Conservation (phyloP, 208 protist genomes). For the Naegleria lovaniensis region DNA sequence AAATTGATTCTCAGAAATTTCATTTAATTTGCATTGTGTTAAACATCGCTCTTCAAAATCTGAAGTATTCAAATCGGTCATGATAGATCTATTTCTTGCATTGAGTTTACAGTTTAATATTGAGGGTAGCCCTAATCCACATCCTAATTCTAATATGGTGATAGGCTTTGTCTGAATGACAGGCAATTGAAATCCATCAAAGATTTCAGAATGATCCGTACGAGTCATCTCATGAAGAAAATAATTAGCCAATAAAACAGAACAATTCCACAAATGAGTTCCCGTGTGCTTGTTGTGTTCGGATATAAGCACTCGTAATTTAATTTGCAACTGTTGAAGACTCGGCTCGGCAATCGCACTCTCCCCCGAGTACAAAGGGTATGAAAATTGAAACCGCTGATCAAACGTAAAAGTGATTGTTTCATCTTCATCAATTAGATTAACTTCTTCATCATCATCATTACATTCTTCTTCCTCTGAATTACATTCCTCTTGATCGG, state of each 20-base stretch:
- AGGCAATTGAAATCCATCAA: not conserved
- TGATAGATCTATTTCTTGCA: not conserved
- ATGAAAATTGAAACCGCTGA: too few species aligned
- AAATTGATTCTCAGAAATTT: not conserved
- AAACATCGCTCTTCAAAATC: not conserved
- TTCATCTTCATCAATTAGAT: too few species aligned
- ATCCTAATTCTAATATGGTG: not conserved
- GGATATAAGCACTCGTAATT: not conserved
- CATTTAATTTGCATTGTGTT: not conserved
- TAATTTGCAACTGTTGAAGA: not conserved
- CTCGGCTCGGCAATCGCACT: too few species aligned
- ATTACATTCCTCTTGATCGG: too few species aligned
- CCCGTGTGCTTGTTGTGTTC: not conserved
- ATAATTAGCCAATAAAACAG: not conserved
- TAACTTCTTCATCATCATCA: too few species aligned
- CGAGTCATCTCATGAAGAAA: not conserved
- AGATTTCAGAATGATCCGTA: not conserved
- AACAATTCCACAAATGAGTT: not conserved
- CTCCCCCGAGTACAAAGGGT: too few species aligned
- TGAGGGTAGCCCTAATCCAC: not conserved
- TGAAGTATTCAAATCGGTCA: not conserved
- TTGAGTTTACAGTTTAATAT: not conserved
- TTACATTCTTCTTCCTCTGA: too few species aligned
- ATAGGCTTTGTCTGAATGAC: not conserved
- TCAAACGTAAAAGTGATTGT: too few species aligned